Conservation (phyloP, 2,329 filamentous ascomycete genomes). For the Cercospora nicotianae region DNA sequence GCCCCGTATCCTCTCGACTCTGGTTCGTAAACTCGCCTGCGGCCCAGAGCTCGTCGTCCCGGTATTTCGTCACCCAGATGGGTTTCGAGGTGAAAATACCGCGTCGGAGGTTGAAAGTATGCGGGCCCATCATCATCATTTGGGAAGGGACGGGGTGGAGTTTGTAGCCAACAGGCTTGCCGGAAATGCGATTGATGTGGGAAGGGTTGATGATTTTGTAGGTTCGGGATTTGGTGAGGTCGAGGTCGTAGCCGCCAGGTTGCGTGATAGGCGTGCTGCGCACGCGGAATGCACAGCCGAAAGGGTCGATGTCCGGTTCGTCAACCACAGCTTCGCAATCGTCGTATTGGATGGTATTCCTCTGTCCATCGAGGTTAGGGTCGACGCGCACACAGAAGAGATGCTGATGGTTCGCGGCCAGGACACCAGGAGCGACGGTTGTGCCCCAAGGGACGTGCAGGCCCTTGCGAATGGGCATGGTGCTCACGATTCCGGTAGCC, state of each 20-base stretch:
- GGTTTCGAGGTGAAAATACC: background rate
- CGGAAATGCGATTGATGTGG: background rate
- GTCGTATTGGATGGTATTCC: conserved; percentile 50
- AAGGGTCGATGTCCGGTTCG: background rate
- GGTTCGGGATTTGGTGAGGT: background rate
- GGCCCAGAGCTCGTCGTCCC: background rate
- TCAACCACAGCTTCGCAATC: background rate
- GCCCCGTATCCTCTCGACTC: conserved; percentile 46
- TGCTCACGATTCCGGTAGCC: too few relatives aligned
- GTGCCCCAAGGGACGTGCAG: conserved; percentile 67
- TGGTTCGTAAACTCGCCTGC: background rate
- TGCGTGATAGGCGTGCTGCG: background rate
- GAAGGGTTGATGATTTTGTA: background rate
- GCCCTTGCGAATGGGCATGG: conserved; percentile 67
- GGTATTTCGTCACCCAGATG: background rate
- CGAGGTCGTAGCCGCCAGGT: background rate
- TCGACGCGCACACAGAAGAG: conserved; percentile 62
- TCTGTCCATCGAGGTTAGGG: conserved; percentile 48
- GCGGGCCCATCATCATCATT: background rate
- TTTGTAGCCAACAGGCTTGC: background rate
- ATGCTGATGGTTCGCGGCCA: conserved; percentile 72
- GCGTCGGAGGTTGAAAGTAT: background rate
- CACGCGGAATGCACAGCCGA: background rate
- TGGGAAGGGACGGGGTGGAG: background rate
- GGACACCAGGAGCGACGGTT: conserved; percentile 67